These are phyloP conservation scores for Solanum dulcamara DNA, from an alignment of 257 asterid species.

Conservation along the genomic window DNA sequence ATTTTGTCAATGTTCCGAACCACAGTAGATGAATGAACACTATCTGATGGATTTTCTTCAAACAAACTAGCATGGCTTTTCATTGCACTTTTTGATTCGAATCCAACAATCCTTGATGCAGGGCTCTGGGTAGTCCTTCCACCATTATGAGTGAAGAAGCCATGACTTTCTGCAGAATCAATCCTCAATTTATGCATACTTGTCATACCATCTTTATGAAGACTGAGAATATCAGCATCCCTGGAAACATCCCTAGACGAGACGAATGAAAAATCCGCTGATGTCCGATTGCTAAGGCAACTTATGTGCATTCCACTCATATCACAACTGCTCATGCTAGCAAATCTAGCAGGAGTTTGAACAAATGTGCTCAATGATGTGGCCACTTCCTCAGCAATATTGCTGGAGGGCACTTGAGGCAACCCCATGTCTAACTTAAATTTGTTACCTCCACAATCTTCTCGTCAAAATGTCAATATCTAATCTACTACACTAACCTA, in stretches of 20 bases:
- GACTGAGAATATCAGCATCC: slow-evolving; percentile 25
- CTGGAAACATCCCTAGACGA: slow-evolving; percentile 38
- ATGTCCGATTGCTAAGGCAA: slow-evolving; percentile 12
- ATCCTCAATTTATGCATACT: slow-evolving; percentile 39
- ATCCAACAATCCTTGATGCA: slow-evolving; percentile 69
- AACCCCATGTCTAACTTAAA: slow-evolving; percentile 48
- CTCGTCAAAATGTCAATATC: background rate
- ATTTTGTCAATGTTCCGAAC: slow-evolving; percentile 7
- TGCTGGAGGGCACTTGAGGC: slow-evolving; percentile 61
- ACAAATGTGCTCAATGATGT: slow-evolving; percentile 36
- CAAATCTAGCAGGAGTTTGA: slow-evolving; percentile 32
- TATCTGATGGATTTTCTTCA: slow-evolving; percentile 24
- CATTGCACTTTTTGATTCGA: slow-evolving; percentile 32
- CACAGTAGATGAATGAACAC: slow-evolving; percentile 10
- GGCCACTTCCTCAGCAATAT: slow-evolving; percentile 47
- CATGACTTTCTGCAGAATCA: slow-evolving; percentile 28
- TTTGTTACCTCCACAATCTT: background rate
- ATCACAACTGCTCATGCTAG: slow-evolving; percentile 41
- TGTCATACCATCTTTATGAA: slow-evolving; percentile 37
- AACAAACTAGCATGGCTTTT: slow-evolving; percentile 5
- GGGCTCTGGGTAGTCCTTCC: slow-evolving; percentile 48
- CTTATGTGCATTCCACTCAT: slow-evolving; percentile 32
- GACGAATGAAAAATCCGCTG: slow-evolving; percentile 26
- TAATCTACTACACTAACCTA: background rate
- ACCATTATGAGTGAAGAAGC: slow-evolving; percentile 21